These are phyloP conservation scores for Biscogniauxia marginata DNA, from an alignment of 2,329 filamentous ascomycete genomes.

Conservation along the genomic window DNA sequence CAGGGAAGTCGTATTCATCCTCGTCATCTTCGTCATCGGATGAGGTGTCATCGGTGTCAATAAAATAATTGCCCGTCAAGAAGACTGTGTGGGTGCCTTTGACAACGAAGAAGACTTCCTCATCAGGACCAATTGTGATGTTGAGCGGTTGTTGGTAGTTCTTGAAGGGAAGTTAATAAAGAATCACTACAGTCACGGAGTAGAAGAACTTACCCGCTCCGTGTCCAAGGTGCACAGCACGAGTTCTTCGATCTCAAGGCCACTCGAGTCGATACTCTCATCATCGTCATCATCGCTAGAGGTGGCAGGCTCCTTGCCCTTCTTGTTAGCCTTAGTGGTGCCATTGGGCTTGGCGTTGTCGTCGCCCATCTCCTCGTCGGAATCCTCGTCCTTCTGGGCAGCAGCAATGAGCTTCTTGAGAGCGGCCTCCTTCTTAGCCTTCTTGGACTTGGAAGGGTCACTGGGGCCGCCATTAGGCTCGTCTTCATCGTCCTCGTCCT, in stretches of 20 bases:
- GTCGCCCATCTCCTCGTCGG: constrained; percentile 66
- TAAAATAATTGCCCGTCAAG: constrained; percentile 94
- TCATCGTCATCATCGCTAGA: constrained; percentile 48
- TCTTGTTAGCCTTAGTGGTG: constrained; percentile 58
- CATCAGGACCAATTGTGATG: constrained; percentile 84
- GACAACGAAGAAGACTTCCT: constrained; percentile 90
- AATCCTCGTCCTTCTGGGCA: constrained; percentile 56
- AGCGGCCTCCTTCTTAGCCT: constrained; percentile 75
- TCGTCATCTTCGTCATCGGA: constrained; percentile 62
- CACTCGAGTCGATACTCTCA: constrained; percentile 57
- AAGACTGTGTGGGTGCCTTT: constrained; percentile 86
- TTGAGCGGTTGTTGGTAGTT: constrained; percentile 94
- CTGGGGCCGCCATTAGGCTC: constrained; percentile 87
- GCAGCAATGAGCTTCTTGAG: constrained; percentile 75
- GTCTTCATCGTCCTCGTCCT: constrained; percentile 57
- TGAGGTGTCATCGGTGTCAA: constrained; percentile 64
- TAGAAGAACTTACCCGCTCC: constrained; percentile 65
- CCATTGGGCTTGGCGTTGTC: constrained; percentile 63
- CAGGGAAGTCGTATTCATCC: constrained; percentile 78
- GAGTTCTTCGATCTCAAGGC: constrained; percentile 76
- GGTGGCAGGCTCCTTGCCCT: constrained; percentile 69
- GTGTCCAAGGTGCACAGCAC: constrained; percentile 96
- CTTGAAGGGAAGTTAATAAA: constrained; percentile 47
- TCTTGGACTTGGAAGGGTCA: constrained; percentile 86
- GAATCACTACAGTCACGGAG: not conserved